Conservation (phyloP, 345 rosid genomes). For the Leavenworthia alabamica region DNA sequence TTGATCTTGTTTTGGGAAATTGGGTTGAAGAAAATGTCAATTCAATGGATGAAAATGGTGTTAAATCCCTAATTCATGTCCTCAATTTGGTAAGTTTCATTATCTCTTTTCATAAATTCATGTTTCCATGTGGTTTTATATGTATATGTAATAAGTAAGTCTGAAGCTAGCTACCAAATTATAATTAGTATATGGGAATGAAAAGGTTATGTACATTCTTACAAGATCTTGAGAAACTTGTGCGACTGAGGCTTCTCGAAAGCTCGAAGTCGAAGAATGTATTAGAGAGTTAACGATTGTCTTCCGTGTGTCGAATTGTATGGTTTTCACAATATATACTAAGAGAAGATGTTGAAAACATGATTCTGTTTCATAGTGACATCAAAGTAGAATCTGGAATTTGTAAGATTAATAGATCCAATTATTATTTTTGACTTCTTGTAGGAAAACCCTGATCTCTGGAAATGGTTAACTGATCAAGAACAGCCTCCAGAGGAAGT, state of each 20-base stretch:
- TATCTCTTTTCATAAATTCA: background rate
- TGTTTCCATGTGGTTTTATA: background rate
- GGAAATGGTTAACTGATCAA: conserved; percentile 90
- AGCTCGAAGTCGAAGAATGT: background rate
- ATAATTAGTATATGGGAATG: background rate
- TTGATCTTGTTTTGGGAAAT: conserved; percentile 84
- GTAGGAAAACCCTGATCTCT: conserved; percentile 93
- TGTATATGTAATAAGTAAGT: background rate
- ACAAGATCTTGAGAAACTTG: background rate
- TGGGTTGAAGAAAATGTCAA: conserved; percentile 81
- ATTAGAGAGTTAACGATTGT: background rate
- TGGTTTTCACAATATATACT: background rate
- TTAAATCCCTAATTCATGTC: conserved; percentile 69
- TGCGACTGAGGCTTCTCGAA: background rate
- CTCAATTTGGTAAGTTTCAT: conserved; percentile 60
- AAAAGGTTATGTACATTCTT: background rate
- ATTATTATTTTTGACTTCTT: background rate
- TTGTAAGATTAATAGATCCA: background rate
- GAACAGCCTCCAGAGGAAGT: conserved; percentile 85
- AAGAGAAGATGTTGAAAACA: background rate
- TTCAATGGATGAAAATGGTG: conserved; percentile 64
- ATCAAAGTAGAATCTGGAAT: background rate
- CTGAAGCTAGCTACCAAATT: background rate
- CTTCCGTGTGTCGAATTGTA: background rate
- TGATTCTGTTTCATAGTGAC: background rate